Conservation (phyloP, 1,284 basidiomycete genomes). For the Apiotrichum brassicae region DNA sequence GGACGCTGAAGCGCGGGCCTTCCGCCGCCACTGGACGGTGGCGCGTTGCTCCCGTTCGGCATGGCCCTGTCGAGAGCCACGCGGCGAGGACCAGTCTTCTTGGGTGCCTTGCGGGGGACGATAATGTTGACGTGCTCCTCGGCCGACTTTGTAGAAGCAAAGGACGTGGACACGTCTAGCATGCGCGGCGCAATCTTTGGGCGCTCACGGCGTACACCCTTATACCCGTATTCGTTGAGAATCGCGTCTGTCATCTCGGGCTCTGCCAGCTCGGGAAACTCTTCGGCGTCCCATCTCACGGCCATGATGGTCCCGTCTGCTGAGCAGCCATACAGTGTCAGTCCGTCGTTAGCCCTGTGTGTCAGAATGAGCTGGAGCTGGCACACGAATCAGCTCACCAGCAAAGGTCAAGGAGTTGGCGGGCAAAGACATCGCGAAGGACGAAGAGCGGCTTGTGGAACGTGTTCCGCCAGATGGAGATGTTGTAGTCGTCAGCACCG, state of each 20-base stretch:
- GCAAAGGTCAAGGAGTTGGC: conserved; percentile 89
- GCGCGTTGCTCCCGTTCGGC: background rate
- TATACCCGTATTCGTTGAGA: conserved; percentile 70
- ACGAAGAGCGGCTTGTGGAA: conserved; percentile 83
- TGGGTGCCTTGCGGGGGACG: conserved; percentile 16
- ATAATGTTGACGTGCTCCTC: conserved; percentile 21
- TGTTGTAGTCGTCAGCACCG: conserved; percentile 70
- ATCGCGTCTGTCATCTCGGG: conserved; percentile 67
- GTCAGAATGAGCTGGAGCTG: background rate
- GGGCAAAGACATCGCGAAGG: conserved; percentile 85
- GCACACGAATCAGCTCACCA: conserved; percentile 55
- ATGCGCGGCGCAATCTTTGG: conserved; percentile 4
- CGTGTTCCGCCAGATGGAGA: conserved; percentile 92
- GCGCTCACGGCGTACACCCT: conserved; percentile 14
- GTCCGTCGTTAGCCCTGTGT: conserved; percentile 80
- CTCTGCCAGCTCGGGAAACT: conserved; percentile 76
- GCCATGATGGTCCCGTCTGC: conserved; percentile 91
- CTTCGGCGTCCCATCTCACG: conserved; percentile 70
- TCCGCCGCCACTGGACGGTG: background rate
- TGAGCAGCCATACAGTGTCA: conserved; percentile 87
- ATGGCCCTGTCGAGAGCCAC: conserved; percentile 10
- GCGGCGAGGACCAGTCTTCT: conserved; percentile 9
- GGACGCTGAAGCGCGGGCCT: conserved; percentile 3
- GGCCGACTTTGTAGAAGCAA: conserved; percentile 3
- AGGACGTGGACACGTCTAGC: conserved; percentile 20